These are phyloP conservation scores for Lichina pygmaea DNA, from an alignment of 495 filamentous ascomycete species.

Conservation along the genomic window DNA sequence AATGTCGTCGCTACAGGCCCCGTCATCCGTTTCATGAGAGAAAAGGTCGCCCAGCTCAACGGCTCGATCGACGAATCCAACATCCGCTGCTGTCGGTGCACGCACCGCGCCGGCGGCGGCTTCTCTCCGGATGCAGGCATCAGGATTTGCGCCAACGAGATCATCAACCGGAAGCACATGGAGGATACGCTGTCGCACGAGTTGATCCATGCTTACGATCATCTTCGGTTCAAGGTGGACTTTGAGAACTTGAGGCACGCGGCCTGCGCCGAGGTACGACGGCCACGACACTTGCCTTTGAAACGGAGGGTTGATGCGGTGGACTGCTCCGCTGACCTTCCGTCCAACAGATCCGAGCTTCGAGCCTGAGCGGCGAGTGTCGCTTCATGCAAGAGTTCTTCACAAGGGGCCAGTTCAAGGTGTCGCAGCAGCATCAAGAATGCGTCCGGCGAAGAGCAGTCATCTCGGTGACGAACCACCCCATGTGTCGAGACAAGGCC, in stretches of 20 bases:
- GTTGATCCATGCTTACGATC: conserved; percentile 93
- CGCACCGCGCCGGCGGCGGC: conserved; percentile 39
- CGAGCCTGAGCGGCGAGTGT: conserved; percentile 79
- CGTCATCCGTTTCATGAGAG: conserved; percentile 54
- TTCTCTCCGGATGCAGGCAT: conserved; percentile 71
- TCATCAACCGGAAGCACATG: conserved; percentile 42
- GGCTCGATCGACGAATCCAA: conserved; percentile 44
- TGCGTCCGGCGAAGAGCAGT: conserved; percentile 66
- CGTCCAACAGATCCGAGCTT: conserved; percentile 52
- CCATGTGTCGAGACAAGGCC: conserved; percentile 58
- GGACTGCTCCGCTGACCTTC: too few species aligned
- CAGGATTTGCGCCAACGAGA: conserved; percentile 65
- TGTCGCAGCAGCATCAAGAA: conserved; percentile 80
- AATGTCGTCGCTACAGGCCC: conserved; percentile 22
- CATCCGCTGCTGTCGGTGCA: conserved; percentile 58
- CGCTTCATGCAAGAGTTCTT: conserved; percentile 73
- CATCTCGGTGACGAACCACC: conserved; percentile 43
- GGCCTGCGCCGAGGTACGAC: conserved; percentile 73
- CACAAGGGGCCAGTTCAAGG: conserved; percentile 51
- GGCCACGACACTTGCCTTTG: not conserved
- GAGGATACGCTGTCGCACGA: conserved; percentile 94
- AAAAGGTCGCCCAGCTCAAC: conserved; percentile 51
- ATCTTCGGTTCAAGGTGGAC: conserved; percentile 72
- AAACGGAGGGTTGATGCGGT: not conserved
- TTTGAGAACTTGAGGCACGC: conserved; percentile 61